Base-by-base conservation (phyloP, 305 asterid genomes). In the Solanum hybrid region DNA sequence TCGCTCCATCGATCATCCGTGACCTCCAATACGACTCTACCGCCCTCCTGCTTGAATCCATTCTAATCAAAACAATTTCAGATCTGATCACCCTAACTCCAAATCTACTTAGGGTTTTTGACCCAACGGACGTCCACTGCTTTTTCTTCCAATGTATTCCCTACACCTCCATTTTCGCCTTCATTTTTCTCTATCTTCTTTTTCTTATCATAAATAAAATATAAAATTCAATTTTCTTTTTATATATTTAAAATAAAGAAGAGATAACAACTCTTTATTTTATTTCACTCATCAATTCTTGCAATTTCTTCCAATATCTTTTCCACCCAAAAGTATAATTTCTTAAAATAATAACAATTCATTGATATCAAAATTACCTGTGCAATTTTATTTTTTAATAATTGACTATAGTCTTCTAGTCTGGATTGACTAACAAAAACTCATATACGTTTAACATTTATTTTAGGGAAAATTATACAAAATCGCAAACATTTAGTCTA, bases 21-120 rank as follows among this genome's bases (percentile, higher is more conserved):
- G 98, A 96, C 94, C 99, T 93, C 99, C 99, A 96, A 91, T 97
- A 97, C 28, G 99, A 96, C 93, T 97, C 99, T 90, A 97, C 99
- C 79, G 99, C 99, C 91, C 99, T 92, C 95, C 99, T 95, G 95
- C 99, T 97, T 93, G 96, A 97, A 91, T 97, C 99, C 99, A 97
- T 97, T 75, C 28, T 33, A 28, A 13, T 29, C 5, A 13, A 74
- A 13, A 31, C 18, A 9, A 24, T 82, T 8, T 29, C 87, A 84
- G 87, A 84, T 84, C 39, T 46, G 26, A 40, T 82, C 86, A 81
- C 37, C 87, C 7, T 3, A 39, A 28, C 57, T 82, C 18, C 28
- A 42, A 84, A 84, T 51, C 87, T 51, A 28, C 73, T 28, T 42
- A 28, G 75, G 87, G 40, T 84, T 46, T 82, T 82, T 16, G 16